A percentile compares a stretch with the other conserved stretches of the same genome.
phyloP scores from a whole-genome alignment of 78 protist genomes.

The Dictyostelium firmibasis region DNA sequence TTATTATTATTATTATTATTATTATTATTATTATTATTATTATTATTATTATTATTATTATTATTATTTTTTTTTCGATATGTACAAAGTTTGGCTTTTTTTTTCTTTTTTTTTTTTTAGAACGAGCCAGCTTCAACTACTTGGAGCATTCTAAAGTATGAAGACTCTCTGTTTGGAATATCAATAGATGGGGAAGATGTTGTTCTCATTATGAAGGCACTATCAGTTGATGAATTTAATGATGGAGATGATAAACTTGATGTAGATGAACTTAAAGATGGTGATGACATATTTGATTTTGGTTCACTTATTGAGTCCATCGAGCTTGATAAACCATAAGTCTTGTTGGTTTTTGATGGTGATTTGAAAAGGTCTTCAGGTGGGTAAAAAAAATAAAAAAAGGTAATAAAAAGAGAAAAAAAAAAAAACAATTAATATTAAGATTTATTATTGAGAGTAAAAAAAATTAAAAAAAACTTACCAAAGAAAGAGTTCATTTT shows the following conservation, averaged over 20 bases:
- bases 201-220: background rate
- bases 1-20: too few species aligned
- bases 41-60: background rate
- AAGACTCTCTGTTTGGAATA: conserved; percentile 41
- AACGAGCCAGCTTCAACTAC: conserved; percentile 47
- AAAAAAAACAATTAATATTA: background rate
- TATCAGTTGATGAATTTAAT: background rate
- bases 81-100: background rate
- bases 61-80: background rate
- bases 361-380: background rate
- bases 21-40: too few species aligned
- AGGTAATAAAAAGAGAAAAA: too few species aligned
- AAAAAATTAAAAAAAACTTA: too few species aligned
- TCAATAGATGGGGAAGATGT: conserved; percentile 12
- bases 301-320: background rate
- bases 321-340: background rate
- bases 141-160: conserved; percentile 64
- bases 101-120: conserved; percentile 12
- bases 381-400: background rate
- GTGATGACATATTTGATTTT: background rate
- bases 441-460: too few species aligned
- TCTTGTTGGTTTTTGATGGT: background rate
- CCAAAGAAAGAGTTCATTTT: conserved; percentile 6
- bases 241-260: background rate
- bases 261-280: background rate